Evolutionary conservation across 2,329 filamentous ascomycete species (phyloP).

Genomic region (Ophiognomonia clavigignenti-juglandacearum): DNA sequence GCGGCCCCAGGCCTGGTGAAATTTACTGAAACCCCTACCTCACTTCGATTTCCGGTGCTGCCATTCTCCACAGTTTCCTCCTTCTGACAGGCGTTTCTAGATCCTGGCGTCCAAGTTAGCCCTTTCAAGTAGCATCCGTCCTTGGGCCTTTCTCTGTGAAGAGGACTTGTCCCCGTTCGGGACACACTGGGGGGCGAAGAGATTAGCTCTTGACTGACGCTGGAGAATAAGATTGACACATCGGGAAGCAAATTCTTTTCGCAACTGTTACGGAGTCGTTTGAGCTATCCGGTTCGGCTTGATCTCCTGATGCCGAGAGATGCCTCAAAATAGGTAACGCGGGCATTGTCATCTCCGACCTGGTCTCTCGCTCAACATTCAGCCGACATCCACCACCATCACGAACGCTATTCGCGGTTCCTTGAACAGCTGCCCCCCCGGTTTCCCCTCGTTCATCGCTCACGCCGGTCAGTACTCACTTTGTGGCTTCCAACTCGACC

Average conservation of each 20-base stretch:
- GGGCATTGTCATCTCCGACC: conserved; percentile 7
- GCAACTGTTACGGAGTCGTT: conserved; percentile 19
- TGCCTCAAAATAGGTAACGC: conserved; percentile 18
- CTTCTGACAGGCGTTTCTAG: not conserved
- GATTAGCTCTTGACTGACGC: conserved; percentile 3
- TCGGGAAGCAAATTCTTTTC: conserved; percentile 4
- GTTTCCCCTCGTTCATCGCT: conserved; percentile 15
- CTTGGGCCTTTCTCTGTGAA: not conserved
- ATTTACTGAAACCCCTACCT: conserved; percentile 35
- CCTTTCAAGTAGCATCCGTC: conserved; percentile 1
- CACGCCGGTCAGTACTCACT: conserved; percentile 33
- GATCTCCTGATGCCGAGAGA: conserved; percentile 15
- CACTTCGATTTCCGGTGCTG: conserved; percentile 28
- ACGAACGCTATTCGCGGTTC: conserved; percentile 7
- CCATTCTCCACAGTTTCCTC: conserved; percentile 2
- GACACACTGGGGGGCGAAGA: not conserved
- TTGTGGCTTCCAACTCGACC: conserved; percentile 36
- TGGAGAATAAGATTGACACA: conserved; percentile 5
- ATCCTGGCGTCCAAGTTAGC: conserved; percentile 1
- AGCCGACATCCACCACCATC: conserved; percentile 10
- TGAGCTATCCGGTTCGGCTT: conserved; percentile 17
- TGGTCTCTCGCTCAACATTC: conserved; percentile 9
- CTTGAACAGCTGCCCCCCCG: conserved; percentile 13
- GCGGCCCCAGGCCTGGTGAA: conserved; percentile 28
- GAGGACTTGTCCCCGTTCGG: conserved; percentile 9